Evolutionary conservation across 108 stramenopile genomes (phyloP).

Genomic region (Nitzschia sp.): DNA sequence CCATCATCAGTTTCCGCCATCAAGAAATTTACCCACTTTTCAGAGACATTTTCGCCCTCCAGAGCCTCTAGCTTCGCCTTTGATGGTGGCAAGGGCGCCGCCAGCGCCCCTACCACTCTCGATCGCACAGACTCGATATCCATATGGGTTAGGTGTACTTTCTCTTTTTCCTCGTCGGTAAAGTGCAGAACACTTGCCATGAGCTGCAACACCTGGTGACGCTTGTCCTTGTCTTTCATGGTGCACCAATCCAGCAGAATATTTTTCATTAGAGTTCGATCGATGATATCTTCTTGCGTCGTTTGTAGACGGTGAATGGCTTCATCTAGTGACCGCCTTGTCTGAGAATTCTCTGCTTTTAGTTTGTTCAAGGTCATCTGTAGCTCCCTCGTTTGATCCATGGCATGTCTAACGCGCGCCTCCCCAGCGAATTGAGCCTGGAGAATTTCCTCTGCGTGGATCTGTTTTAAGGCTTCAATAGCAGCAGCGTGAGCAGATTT

Average conservation of each 20-base stretch:
- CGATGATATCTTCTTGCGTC: conserved; percentile 90
- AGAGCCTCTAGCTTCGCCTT: conserved; percentile 74
- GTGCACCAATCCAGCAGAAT: conserved; percentile 87
- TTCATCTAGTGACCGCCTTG: conserved; percentile 81
- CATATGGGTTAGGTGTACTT: conserved; percentile 58
- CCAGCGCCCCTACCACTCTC: conserved; percentile 60
- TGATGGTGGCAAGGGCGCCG: conserved; percentile 75
- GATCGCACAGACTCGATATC: conserved; percentile 34
- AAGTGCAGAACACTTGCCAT: conserved; percentile 87
- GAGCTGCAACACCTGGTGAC: conserved; percentile 75
- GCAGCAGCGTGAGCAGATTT: conserved; percentile 71
- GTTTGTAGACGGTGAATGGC: conserved; percentile 83
- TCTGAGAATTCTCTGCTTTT: conserved; percentile 71
- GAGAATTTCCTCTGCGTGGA: conserved; percentile 59
- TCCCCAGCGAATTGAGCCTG: conserved; percentile 64
- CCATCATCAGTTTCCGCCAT: conserved; percentile 82
- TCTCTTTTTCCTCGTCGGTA: conserved; percentile 84
- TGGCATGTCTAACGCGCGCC: conserved; percentile 53
- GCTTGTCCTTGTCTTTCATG: conserved; percentile 60
- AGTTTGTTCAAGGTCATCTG: conserved; percentile 48
- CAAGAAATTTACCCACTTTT: conserved; percentile 86
- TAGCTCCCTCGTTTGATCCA: conserved; percentile 58
- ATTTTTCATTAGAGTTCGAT: conserved; percentile 87
- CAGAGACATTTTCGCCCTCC: conserved; percentile 83
- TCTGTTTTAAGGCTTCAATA: conserved; percentile 54